Base-by-base conservation (phyloP, 176 grass and related monocot genomes). In the Coix lacrymajobi region DNA sequence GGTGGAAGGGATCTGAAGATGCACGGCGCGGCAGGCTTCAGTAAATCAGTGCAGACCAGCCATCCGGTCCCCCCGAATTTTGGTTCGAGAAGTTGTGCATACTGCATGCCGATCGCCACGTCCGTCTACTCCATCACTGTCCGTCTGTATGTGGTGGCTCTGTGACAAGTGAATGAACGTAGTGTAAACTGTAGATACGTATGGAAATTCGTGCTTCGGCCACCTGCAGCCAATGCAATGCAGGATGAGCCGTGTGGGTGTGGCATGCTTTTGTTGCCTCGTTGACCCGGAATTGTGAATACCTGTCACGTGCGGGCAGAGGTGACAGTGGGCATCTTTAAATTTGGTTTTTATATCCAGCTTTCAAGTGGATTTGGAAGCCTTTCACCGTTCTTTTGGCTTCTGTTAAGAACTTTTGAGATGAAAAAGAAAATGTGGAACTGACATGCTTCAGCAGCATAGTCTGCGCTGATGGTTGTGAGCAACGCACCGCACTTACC, bases 201-300 rank as follows among this genome's bases (percentile, higher is more conserved):
- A 79, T 33, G 68, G 29, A 83, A 83, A 73, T 74, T 78, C 79
- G 75, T 86, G 74, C 79, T 83, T 83, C 84, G 88, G 88, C 88
- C 88, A 87, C 88, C 84, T 83, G 88, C 62, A 69, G 78, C 62
- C 37, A 81, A 62, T 81, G 79, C 66, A 48, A 75, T 19, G 20
- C 56, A 62, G 84, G 88, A 90, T 87, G 88, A 90, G 84, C 88
- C 80, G 84, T 69, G 20, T 40, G n/a, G 24, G 68, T 75, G 46
- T n/a, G n/a, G n/a, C n/a, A 68, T 86, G 84, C 45, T 22, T 77
- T 13, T 73, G 28, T n/a, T 30, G 26, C 60, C 44, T n/a, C 54
- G 30, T 58, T 73, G n/a, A 19, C 54, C 61, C 17, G 28, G 6
- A 84, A 88, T 43, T 85, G 64, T 76, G 82, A 70, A 76, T 85